Conservation (phyloP, 2,329 filamentous ascomycete species). For the Verticillium isaacii region DNA sequence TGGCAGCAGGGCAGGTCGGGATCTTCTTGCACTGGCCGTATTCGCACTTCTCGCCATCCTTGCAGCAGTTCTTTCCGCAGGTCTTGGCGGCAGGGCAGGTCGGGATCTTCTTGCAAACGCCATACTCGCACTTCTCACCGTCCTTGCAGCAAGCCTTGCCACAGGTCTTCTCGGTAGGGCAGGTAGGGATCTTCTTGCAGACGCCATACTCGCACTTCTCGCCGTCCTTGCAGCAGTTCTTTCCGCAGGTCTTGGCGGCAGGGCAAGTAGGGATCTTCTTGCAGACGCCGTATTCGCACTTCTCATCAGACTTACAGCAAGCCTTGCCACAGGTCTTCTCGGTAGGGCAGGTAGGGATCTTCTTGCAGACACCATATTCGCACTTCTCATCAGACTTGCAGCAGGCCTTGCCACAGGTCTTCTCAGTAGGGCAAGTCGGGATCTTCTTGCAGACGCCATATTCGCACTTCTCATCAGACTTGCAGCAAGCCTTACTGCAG, state of each 20-base stretch:
- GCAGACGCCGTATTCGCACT: not conserved
- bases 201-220: not conserved
- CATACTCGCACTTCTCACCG: not conserved
- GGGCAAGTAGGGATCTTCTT: not conserved
- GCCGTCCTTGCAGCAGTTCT: too few relatives aligned
- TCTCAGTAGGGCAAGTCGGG: not conserved
- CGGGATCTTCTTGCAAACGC: not conserved
- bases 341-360: not conserved
- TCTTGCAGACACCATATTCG: not conserved
- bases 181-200: not conserved
- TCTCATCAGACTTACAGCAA: not conserved
- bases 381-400: not conserved
- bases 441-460: not conserved
- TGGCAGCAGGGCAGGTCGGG: not conserved
- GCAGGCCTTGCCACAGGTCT: not conserved
- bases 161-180: not conserved
- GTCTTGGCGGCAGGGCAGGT: not conserved
- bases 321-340: not conserved
- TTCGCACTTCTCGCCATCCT: not conserved
- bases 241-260: not conserved
- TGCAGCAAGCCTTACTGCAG: not conserved
- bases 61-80: not conserved
- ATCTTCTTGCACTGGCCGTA: not conserved
- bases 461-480: not conserved
- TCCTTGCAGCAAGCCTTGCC: not conserved